Evolutionary conservation across 768 basidiomycete genomes (phyloP).

Genomic region (Lentinula sp.): DNA sequence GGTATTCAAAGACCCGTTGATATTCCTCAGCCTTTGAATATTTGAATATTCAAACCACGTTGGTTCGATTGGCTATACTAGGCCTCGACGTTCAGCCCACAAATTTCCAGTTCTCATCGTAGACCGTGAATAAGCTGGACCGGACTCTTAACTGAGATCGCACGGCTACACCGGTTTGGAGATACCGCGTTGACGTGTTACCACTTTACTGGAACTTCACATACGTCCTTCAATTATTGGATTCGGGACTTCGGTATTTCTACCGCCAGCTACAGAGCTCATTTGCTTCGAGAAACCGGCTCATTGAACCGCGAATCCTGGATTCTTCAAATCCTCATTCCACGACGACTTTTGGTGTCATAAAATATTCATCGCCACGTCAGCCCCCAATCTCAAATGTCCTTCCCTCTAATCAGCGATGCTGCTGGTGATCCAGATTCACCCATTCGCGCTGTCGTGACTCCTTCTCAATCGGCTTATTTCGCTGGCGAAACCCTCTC

Average conservation of each 20-base stretch:
- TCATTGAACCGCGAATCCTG: not conserved
- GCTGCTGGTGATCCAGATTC: slow-evolving; percentile 25
- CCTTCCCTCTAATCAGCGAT: not conserved
- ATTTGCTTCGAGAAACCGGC: not conserved
- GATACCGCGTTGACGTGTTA: not conserved
- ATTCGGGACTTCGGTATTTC: not conserved
- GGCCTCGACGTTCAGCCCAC: not conserved
- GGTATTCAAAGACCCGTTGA: not conserved
- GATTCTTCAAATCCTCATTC: not conserved
- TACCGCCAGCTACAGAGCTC: not conserved
- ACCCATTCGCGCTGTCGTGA: slow-evolving; percentile 62
- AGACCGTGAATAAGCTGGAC: not conserved
- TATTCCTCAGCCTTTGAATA: not conserved
- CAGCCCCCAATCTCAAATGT: not conserved
- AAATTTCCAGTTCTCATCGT: not conserved
- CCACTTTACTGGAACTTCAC: not conserved
- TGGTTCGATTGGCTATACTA: not conserved
- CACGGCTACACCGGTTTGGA: not conserved
- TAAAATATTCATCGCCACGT: slow-evolving; percentile 1
- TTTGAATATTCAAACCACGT: not conserved
- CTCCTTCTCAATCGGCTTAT: slow-evolving; percentile 82
- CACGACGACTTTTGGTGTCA: not conserved
- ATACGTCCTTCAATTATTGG: not conserved
- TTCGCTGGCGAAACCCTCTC: slow-evolving; percentile 89
- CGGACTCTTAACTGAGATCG: not conserved